Base-by-base conservation (phyloP, 2,329 filamentous ascomycete genomes). In the Mollisia scopiformis region DNA sequence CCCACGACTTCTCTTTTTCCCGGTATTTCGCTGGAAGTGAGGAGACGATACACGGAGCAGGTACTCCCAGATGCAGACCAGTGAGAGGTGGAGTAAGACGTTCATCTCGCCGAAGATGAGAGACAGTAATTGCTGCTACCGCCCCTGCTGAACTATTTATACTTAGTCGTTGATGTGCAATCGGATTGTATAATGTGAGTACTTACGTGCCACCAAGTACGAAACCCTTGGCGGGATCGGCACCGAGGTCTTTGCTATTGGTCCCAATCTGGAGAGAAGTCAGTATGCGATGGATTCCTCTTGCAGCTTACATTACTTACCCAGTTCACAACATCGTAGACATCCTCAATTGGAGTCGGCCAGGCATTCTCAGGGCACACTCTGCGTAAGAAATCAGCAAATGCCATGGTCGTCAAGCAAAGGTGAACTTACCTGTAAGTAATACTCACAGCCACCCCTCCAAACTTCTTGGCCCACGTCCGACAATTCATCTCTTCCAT, bases 301-400 rank as follows among this genome's bases (percentile, higher is more conserved):
- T 5, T 11, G 46, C 16, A 19, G 27, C 5, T 8, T 16, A 21
- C 10, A 5, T 5, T 6, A 31, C 47, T n/a, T 16, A 76, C 68
- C 77, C 77, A 81, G 65, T 76, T 66, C 50, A 80, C 56, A 6
- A 73, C 75, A 62, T 81, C 79, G 75, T 75, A 80, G 41, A 70
- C 69, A 61, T 82, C 79, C 30, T 77, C 66, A 21, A 75, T 71
- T 25, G 73, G 74, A 2, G 71, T 73, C 0, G 79, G 79, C 59
- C 80, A 82, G 10, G 73, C 72, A 62, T 78, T 67, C 58, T 81
- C 76, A 0, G 80, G 79, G 1, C 77, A 78, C 10, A 81, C 71
- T 16, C 62, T 55, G 14, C 16, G 3, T 31, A 16, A 3, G n/a
- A n/a, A n/a, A n/a, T n/a, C n/a, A n/a, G n/a, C n/a, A n/a, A n/a